Percentiles rank a stretch among this genome's conserved stretches.
phyloP scores from a whole-genome alignment of 805 yeast genomes.

The Lipomyces orientalis region DNA sequence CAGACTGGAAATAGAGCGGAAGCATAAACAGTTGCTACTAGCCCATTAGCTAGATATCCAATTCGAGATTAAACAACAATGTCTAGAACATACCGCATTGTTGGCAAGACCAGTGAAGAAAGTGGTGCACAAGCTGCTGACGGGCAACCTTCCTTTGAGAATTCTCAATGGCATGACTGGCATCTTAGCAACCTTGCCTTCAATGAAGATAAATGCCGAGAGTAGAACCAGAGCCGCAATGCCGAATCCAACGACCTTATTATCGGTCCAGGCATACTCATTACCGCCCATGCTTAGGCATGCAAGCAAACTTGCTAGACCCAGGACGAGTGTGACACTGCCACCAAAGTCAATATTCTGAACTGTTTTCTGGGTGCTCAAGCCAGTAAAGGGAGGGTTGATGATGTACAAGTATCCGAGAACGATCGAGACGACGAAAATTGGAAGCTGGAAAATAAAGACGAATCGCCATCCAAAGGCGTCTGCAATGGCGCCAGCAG shows the following conservation, averaged over 20 bases:
- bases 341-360: slow-evolving; percentile 66
- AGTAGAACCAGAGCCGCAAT: slow-evolving; percentile 45
- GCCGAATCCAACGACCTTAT: slow-evolving; percentile 49
- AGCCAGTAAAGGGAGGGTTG: slow-evolving; percentile 29
- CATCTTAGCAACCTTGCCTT: slow-evolving; percentile 57
- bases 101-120: slow-evolving; percentile 75
- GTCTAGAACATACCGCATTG: slow-evolving; percentile 18
- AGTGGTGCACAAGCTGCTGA: slow-evolving; percentile 67
- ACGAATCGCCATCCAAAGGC: slow-evolving; percentile 67
- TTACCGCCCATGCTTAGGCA: slow-evolving; percentile 74
- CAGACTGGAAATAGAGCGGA: slow-evolving; percentile 70
- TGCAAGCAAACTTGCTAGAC: slow-evolving; percentile 62
- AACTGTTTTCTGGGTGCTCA: slow-evolving; percentile 17
- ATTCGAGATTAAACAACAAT: neutral
- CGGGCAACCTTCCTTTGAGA: slow-evolving; percentile 61
- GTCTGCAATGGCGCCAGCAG: slow-evolving; percentile 60
- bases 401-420: slow-evolving; percentile 43
- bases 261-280: slow-evolving; percentile 56
- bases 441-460: slow-evolving; percentile 50
- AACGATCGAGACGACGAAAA: slow-evolving; percentile 47
- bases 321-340: slow-evolving; percentile 60
- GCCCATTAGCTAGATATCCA: neutral
- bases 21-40: slow-evolving; percentile 68
- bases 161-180: slow-evolving; percentile 72
- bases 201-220: slow-evolving; percentile 57